These are phyloP conservation scores for Sechiopsis laciniata DNA, from an alignment of 306 rosid species.

Conservation along the genomic window DNA sequence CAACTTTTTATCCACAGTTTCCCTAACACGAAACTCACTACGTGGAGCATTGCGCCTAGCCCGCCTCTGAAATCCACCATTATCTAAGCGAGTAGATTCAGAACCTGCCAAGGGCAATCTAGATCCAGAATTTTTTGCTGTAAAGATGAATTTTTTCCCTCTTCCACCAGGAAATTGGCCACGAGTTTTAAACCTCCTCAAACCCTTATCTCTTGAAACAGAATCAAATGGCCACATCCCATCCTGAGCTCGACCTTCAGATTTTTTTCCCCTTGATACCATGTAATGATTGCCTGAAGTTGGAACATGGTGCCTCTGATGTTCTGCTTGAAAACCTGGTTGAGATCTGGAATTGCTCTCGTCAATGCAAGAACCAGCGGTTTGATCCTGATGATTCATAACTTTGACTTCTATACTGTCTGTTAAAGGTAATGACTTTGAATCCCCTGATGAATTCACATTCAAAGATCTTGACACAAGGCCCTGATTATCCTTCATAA, in stretches of 20 bases:
- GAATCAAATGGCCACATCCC: conserved; percentile 36
- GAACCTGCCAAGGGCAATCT: conserved; percentile 45
- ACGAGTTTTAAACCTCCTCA: conserved; percentile 40
- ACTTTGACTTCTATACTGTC: conserved; percentile 37
- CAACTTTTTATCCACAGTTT: conserved; percentile 51
- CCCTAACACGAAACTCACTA: conserved; percentile 82
- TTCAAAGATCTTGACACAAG: conserved; percentile 37
- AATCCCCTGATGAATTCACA: conserved; percentile 33
- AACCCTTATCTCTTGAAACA: conserved; percentile 42
- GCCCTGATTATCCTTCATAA: conserved; percentile 41
- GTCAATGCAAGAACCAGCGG: conserved; percentile 33
- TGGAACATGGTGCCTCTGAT: conserved; percentile 37
- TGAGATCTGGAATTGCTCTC: conserved; percentile 37
- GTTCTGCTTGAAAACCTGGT: conserved; percentile 35
- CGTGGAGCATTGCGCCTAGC: conserved; percentile 59
- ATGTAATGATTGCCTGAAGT: conserved; percentile 32
- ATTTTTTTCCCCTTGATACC: conserved; percentile 37
- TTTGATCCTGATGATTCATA: conserved; percentile 39
- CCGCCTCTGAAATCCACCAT: conserved; percentile 55
- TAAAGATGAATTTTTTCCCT: conserved; percentile 56
- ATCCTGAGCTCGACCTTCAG: conserved; percentile 36
- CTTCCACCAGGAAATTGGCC: conserved; percentile 50
- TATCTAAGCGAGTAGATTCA: conserved; percentile 38
- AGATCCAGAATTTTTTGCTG: conserved; percentile 60
- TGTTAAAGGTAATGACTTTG: conserved; percentile 27